Evolutionary conservation across 148 eudicot genomes (phyloP), one percentile per base, ranked within the genome.

Genomic region (Salicornia ramosissima): DNA sequence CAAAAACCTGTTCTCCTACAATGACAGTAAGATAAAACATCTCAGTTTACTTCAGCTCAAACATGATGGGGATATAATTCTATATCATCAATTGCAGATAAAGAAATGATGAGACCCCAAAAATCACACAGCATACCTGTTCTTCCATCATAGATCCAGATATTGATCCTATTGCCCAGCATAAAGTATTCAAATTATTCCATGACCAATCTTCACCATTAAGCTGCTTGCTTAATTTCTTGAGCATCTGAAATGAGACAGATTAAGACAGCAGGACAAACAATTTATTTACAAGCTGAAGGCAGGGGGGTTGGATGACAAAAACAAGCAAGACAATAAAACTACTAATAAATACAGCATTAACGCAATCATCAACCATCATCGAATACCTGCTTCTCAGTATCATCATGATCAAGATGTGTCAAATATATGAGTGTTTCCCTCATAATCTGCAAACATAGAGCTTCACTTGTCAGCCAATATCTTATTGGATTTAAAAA

Each of bases 111-210:
- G 0, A 31, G 1, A 62, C n/a, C 71, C 8, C 33, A 51, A 10
- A 6, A 42, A 28, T 10, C 4, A 30, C 54, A 34, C 22, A 39
- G 3, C 3, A 16, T 70, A 95, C 99, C 93, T 95, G 99, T 67
- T 95, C 99, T 77, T 91, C 99, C 83, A 82, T 58, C 99, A 95
- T 95, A 54, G 99, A 95, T 51, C 99, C 99, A 69, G 99, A 95
- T 78, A 95, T 91, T 12, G 99, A 95, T 47, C 99, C 99, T 36
- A 95, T 91, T 69, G 99, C 99, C 99, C 99, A 95, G 74, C 99
- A 95, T 65, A 95, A 79, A 25, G 99, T 95, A 78, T 95, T 95
- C 64, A 95, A 79, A 78, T 95, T 91, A 77, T 95, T 95, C 99
- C 99, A 95, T 22, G 97, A 78, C 99, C 97, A 95, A 80, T 95